Conservation (phyloP, 2,329 filamentous ascomycete genomes). For the Ophiostoma piceae region DNA sequence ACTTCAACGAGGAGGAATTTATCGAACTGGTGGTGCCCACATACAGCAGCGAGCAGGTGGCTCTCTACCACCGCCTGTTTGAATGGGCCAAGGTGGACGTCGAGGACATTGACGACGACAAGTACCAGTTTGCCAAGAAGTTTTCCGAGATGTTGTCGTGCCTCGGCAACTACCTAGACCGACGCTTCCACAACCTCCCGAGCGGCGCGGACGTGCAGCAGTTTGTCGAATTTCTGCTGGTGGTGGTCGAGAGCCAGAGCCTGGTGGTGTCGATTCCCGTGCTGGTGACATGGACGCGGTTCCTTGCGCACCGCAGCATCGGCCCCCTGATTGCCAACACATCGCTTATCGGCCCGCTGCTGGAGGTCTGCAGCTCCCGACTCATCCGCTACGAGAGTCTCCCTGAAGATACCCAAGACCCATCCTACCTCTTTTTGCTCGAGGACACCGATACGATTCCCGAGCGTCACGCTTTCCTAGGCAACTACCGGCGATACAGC, state of each 20-base stretch:
- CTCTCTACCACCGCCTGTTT: slow-evolving; percentile 67
- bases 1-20: slow-evolving; percentile 73
- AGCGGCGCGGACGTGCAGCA: slow-evolving; percentile 60
- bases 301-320: slow-evolving; percentile 68
- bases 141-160: slow-evolving; percentile 89
- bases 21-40: slow-evolving; percentile 71
- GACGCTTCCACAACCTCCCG: slow-evolving; percentile 64
- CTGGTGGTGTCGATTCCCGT: slow-evolving; percentile 90
- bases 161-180: slow-evolving; percentile 76
- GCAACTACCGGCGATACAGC: slow-evolving; percentile 91
- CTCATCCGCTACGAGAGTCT: slow-evolving; percentile 83
- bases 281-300: slow-evolving; percentile 80
- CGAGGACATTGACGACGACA: slow-evolving; percentile 81
- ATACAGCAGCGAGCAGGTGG: slow-evolving; percentile 66
- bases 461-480: slow-evolving; percentile 88
- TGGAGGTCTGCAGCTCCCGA: slow-evolving; percentile 77
- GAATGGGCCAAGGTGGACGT: slow-evolving; percentile 74
- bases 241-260: slow-evolving; percentile 77
- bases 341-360: slow-evolving; percentile 65
- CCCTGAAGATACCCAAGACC: slow-evolving; percentile 73
- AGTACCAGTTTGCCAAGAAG: slow-evolving; percentile 89
- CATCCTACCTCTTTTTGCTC: slow-evolving; percentile 73
- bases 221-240: slow-evolving; percentile 73
- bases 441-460: slow-evolving; percentile 95
- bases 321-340: slow-evolving; percentile 57